phyloP scores from a whole-genome alignment of 768 basidiomycete species.

The Pseudohyphozyma bogoriensis region DNA sequence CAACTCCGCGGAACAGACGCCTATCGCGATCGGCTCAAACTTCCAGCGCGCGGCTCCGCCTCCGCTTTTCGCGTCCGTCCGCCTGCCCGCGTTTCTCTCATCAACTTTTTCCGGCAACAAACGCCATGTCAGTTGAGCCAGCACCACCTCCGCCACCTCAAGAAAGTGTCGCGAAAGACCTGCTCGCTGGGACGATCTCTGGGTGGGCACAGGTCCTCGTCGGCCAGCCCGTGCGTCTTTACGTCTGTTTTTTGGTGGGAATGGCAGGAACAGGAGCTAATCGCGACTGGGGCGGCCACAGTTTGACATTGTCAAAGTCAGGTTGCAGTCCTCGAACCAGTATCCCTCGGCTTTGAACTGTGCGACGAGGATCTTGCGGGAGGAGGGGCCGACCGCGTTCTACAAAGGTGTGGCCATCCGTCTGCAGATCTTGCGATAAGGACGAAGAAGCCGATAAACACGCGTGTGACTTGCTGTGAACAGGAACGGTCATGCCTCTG shows the following conservation, averaged over 20 bases:
- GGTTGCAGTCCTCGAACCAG: constrained; percentile 22
- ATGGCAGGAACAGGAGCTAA: background rate
- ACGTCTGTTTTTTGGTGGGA: background rate
- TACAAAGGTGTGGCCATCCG: constrained; percentile 18
- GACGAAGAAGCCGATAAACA: no score
- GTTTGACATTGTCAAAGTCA: constrained; percentile 32
- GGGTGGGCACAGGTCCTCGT: constrained; percentile 25
- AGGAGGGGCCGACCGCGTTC: constrained; percentile 23
- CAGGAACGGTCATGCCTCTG: constrained; percentile 27
- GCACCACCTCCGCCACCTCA: background rate
- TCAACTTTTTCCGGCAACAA: background rate
- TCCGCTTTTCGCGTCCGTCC: background rate
- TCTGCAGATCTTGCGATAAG: background rate
- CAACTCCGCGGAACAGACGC: no score
- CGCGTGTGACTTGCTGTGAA: background rate
- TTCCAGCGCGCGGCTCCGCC: no score
- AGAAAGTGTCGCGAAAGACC: background rate
- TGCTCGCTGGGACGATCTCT: constrained; percentile 13
- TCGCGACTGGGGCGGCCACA: background rate
- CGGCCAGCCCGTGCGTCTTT: constrained; percentile 25
- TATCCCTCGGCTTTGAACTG: constrained; percentile 23
- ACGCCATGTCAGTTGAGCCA: background rate
- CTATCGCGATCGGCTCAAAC: no score
- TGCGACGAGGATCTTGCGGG: constrained; percentile 12
- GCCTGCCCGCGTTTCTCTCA: background rate